These are phyloP conservation scores for Brassica cretica DNA, from an alignment of 345 rosid species.

Conservation along the genomic window DNA sequence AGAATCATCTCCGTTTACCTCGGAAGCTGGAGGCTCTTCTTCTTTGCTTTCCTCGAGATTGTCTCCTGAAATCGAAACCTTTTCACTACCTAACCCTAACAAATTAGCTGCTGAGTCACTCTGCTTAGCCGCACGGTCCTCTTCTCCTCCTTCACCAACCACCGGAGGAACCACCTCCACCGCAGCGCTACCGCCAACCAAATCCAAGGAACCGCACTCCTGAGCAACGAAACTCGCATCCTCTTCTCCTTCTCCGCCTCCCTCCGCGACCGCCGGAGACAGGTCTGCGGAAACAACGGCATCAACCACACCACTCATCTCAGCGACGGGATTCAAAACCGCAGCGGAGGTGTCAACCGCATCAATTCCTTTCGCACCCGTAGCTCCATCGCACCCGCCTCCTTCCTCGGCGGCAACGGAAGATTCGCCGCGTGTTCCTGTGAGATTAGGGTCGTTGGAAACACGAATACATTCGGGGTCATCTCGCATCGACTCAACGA, in stretches of 20 bases:
- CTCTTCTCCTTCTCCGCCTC: slow-evolving; percentile 34
- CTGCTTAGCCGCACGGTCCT: slow-evolving; percentile 19
- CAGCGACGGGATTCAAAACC: slow-evolving; percentile 18
- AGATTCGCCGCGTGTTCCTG: slow-evolving; percentile 14
- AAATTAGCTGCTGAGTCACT: slow-evolving; percentile 15
- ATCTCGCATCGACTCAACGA: slow-evolving; percentile 24
- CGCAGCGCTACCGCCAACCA: slow-evolving; percentile 1
- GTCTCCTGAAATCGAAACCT: slow-evolving; percentile 20
- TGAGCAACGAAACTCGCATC: slow-evolving; percentile 15
- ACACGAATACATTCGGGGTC: slow-evolving; percentile 12
- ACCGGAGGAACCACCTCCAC: slow-evolving; percentile 8
- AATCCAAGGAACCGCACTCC: slow-evolving; percentile 27
- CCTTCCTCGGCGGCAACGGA: neutral
- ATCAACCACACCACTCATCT: slow-evolving; percentile 26
- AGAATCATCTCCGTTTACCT: slow-evolving; percentile 18
- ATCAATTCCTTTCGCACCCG: slow-evolving; percentile 8
- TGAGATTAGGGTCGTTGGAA: slow-evolving; percentile 16
- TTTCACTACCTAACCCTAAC: neutral
- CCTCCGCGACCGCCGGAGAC: slow-evolving; percentile 13
- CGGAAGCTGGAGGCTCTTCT: slow-evolving; percentile 1
- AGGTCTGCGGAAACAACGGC: slow-evolving; percentile 5
- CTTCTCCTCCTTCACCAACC: slow-evolving; percentile 25
- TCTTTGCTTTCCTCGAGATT: slow-evolving; percentile 20
- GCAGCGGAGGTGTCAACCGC: neutral
- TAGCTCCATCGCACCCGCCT: slow-evolving; percentile 14